Conservation (phyloP, 495 filamentous ascomycete genomes). For the Cercophora scortea region DNA sequence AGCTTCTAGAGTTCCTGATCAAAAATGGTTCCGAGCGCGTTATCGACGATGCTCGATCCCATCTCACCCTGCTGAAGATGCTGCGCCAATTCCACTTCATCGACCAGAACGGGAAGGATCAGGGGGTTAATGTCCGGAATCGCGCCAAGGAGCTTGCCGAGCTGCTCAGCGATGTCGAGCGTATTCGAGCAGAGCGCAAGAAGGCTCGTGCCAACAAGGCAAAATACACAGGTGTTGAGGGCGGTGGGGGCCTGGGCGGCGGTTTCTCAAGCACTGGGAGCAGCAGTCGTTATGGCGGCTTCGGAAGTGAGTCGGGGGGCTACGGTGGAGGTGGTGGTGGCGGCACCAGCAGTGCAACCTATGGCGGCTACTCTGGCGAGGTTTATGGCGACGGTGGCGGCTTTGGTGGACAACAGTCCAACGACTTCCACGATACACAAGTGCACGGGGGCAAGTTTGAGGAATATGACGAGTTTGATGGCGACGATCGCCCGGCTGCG, state of each 20-base stretch:
- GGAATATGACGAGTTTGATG: conserved; percentile 94
- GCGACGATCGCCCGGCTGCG: conserved; percentile 35
- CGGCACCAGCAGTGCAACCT: conserved; percentile 55
- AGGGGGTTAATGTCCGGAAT: conserved; percentile 96
- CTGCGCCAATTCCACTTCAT: conserved; percentile 97
- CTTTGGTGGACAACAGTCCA: conserved; percentile 56
- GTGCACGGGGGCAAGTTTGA: conserved; percentile 70
- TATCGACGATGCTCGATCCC: conserved; percentile 92
- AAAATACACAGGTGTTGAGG: conserved; percentile 92
- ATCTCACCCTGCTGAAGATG: conserved; percentile 95
- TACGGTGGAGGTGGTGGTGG: conserved; percentile 47
- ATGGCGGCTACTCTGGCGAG: conserved; percentile 77
- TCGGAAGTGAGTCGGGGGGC: conserved; percentile 60
- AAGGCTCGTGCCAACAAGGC: conserved; percentile 83
- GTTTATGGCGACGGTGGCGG: conserved; percentile 93
- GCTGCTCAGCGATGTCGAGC: conserved; percentile 85
- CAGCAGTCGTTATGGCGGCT: conserved; percentile 72
- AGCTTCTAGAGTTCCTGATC: conserved; percentile 93
- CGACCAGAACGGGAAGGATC: conserved; percentile 93
- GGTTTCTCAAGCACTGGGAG: conserved; percentile 13
- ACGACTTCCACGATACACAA: conserved; percentile 54
- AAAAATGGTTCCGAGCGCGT: conserved; percentile 98
- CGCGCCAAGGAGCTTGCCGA: conserved; percentile 93
- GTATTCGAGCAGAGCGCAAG: conserved; percentile 87
- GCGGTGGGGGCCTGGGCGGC: conserved; percentile 51